Base-by-base conservation (phyloP, 306 rosid genomes). In the Oxytropis ochrocephala region DNA sequence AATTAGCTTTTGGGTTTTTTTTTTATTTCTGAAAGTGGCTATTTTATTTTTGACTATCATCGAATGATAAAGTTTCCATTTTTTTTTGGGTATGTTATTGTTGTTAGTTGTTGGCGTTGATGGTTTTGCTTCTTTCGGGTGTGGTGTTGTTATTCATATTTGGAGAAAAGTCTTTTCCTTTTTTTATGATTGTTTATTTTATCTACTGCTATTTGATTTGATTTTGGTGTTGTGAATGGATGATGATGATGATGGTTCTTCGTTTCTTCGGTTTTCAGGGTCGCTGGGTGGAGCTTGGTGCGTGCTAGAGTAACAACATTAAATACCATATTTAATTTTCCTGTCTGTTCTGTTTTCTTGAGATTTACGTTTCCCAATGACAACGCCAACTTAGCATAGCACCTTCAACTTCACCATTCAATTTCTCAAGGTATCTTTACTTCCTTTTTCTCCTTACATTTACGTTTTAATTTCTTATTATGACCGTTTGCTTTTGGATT, bases 351-450 rank as follows among this genome's bases (percentile, higher is more conserved):
- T 75, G 78, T 77, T 84, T 69, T 57, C 88, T 87, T 90, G 73
- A 80, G 83, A 69, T 84, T 76, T 69, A 82, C 84, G 86, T 79
- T 79, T 67, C 56, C 1, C 39, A 11, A 85, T 78, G 86, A 72
- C 44, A 60, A 24, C 29, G 29, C n/a, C n/a, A n/a, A n/a, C n/a
- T n/a, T n/a, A 57, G 47, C 59, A n/a, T 86, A 79, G 85, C 52
- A 54, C 13, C 33, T 48, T 64, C 52, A 4, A 46, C 1, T 35
- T 47, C 44, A 18, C 48, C 47, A 38, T 21, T 21, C 41, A 11
- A 69, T 64, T 67, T 84, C 72, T 9, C 0, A 66, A 85, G 85
- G 87, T 85, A 47, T 39, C 27, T 58, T 58, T 38, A 38, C 1
- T 7, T 38, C 11, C 11, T 41, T 10, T 9, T 8, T 38, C 43